Evolutionary conservation across 1,284 basidiomycete genomes (phyloP).

Genomic region (Melampsora larici-populina): DNA sequence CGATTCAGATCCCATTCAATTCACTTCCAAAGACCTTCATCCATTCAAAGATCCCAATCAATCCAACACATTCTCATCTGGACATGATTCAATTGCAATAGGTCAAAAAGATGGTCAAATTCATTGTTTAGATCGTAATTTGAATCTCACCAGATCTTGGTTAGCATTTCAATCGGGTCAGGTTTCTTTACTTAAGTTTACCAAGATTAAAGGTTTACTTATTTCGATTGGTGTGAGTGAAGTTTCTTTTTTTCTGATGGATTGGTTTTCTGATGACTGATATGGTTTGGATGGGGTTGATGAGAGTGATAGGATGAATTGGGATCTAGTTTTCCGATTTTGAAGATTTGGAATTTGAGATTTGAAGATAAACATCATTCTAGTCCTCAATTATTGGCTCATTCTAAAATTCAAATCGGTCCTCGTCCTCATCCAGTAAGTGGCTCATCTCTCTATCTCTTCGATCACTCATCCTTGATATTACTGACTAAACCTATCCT

Average conservation of each 20-base stretch:
- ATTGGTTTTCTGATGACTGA: constrained; percentile 32
- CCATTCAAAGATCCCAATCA: constrained; percentile 74
- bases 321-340: constrained; percentile 65
- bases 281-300: constrained; percentile 16
- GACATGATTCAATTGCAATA: constrained; percentile 65
- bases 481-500: too few species aligned
- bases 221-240: constrained; percentile 75
- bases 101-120: constrained; percentile 78
- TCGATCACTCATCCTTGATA: too few species aligned
- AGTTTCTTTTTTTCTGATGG: constrained; percentile 24
- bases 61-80: constrained; percentile 69
- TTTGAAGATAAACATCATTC: constrained; percentile 69
- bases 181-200: constrained; percentile 77
- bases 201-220: constrained; percentile 70
- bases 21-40: constrained; percentile 69
- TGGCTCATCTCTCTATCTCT: too few species aligned
- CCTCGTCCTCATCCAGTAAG: constrained; percentile 76
- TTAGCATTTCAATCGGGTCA: constrained; percentile 46
- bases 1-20: constrained; percentile 69
- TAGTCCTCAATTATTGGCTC: constrained; percentile 68
- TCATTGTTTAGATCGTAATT: constrained; percentile 70
- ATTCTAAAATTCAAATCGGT: constrained; percentile 70
- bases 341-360: constrained; percentile 85
- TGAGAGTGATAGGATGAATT: constrained; percentile 67
- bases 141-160: constrained; percentile 61